These are phyloP conservation scores for Ceratocystiopsis sp. DNA, from an alignment of 2,329 filamentous ascomycete species.

Conservation along the genomic window DNA sequence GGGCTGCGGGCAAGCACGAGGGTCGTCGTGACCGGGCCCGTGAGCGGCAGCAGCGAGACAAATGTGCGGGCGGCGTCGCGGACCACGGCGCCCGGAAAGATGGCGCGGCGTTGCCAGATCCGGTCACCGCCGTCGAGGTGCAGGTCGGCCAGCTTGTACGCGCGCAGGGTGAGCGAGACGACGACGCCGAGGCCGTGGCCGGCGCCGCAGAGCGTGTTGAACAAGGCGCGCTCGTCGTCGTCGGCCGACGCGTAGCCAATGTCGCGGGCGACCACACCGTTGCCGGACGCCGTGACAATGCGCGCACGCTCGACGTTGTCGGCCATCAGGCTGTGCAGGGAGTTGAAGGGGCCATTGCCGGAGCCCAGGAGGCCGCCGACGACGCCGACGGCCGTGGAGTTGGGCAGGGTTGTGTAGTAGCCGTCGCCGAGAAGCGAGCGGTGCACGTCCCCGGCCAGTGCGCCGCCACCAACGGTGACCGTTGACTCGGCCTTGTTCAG, in stretches of 20 bases:
- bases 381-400: slow-evolving; percentile 12
- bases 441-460: slow-evolving; percentile 13
- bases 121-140: slow-evolving; percentile 13
- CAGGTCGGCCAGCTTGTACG: slow-evolving; percentile 12
- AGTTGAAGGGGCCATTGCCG: slow-evolving; percentile 13
- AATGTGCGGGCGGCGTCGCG: slow-evolving; percentile 11
- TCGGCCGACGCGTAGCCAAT: slow-evolving; percentile 7
- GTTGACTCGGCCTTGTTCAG: slow-evolving; percentile 12
- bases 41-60: slow-evolving; percentile 8
- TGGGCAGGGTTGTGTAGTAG: slow-evolving; percentile 16
- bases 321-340: slow-evolving; percentile 17
- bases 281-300: slow-evolving; percentile 12
- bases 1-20: slow-evolving; percentile 16
- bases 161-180: slow-evolving; percentile 13
- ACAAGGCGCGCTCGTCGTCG: slow-evolving; percentile 14
- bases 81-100: slow-evolving; percentile 14
- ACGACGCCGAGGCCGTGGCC: slow-evolving; percentile 19
- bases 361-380: slow-evolving; percentile 15
- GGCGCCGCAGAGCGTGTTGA: slow-evolving; percentile 17
- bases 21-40: slow-evolving; percentile 6
- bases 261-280: slow-evolving; percentile 2
- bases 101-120: slow-evolving; percentile 16
- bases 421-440: slow-evolving; percentile 11
- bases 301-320: slow-evolving; percentile 16
- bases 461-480: slow-evolving; percentile 17